phyloP scores from a whole-genome alignment of 805 yeast species.

The Blastobotrys peoriensis region DNA sequence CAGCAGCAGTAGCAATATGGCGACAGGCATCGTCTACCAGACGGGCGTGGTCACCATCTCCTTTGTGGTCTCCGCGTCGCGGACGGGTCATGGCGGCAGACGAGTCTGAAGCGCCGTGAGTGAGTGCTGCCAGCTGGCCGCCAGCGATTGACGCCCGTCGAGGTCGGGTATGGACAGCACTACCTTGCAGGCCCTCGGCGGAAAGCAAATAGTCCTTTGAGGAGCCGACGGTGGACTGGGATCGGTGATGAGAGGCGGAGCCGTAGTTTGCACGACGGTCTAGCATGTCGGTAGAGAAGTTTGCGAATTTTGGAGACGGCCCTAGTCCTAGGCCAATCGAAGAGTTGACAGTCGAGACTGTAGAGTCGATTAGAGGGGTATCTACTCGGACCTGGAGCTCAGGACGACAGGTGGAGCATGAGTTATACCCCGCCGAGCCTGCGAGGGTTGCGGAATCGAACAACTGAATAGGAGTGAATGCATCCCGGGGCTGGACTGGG shows the following conservation, averaged over 20 bases:
- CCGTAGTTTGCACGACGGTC: conserved; percentile 11
- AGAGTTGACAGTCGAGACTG: conserved; percentile 52
- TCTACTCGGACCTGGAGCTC: conserved; percentile 21
- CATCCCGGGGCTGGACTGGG: conserved; percentile 31
- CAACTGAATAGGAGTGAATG: conserved; percentile 38
- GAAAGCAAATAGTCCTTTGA: too few relatives aligned
- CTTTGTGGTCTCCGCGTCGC: conserved; percentile 30
- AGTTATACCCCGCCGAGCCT: conserved; percentile 37
- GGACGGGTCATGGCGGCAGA: neutral
- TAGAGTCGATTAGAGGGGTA: conserved; percentile 32
- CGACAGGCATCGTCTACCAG: conserved; percentile 75
- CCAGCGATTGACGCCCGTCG: conserved; percentile 22
- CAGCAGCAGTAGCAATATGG: conserved; percentile 77
- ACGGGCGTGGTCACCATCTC: conserved; percentile 62
- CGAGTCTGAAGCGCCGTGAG: conserved; percentile 13
- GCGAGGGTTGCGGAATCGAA: conserved; percentile 40
- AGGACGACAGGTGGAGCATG: conserved; percentile 57
- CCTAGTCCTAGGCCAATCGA: conserved; percentile 49
- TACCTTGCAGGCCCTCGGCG: too few relatives aligned
- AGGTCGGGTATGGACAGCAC: conserved; percentile 20
- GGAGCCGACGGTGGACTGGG: conserved; percentile 23
- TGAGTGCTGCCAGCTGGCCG: conserved; percentile 21
- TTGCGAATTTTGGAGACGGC: neutral
- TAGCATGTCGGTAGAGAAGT: conserved; percentile 11
- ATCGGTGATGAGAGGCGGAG: conserved; percentile 32